Evolutionary conservation across 805 yeast species (phyloP).

Genomic region (Yarrowia porcina): DNA sequence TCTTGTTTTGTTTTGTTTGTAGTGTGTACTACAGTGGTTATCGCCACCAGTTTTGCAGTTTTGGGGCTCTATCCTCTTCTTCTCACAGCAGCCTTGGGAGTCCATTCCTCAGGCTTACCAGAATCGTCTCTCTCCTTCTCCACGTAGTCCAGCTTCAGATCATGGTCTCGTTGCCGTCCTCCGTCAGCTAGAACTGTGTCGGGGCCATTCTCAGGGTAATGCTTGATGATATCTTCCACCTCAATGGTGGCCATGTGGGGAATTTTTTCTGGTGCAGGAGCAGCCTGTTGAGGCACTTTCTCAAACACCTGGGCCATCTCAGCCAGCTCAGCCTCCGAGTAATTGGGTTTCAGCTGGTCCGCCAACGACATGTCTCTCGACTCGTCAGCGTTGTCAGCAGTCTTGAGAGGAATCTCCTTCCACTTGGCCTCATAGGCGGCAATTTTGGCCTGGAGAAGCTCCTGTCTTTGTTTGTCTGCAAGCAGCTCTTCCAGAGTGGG

Average conservation of each 20-base stretch:
- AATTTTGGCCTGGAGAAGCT: constrained; percentile 50
- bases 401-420: constrained; percentile 38
- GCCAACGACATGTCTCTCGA: constrained; percentile 5
- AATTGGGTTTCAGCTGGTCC: constrained; percentile 2
- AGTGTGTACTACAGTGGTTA: neutral
- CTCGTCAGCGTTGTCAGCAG: constrained; percentile 8
- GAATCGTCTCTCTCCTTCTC: neutral
- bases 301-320: constrained; percentile 10
- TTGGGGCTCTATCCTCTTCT: neutral
- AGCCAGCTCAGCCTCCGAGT: neutral
- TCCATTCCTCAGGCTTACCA: neutral
- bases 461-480: constrained; percentile 55
- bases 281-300: neutral
- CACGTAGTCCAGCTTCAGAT: constrained; percentile 10
- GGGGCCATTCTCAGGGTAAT: constrained; percentile 18
- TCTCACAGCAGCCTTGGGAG: neutral
- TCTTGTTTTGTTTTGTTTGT: neutral
- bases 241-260: neutral
- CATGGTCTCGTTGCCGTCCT: constrained; percentile 4
- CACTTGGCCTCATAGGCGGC: constrained; percentile 43
- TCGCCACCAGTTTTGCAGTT: neutral
- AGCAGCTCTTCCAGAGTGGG: constrained; percentile 65
- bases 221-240: constrained; percentile 13
- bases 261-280: neutral
- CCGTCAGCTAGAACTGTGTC: constrained; percentile 18